Conservation (phyloP, 305 asterid species). For the Rubia occidens region DNA sequence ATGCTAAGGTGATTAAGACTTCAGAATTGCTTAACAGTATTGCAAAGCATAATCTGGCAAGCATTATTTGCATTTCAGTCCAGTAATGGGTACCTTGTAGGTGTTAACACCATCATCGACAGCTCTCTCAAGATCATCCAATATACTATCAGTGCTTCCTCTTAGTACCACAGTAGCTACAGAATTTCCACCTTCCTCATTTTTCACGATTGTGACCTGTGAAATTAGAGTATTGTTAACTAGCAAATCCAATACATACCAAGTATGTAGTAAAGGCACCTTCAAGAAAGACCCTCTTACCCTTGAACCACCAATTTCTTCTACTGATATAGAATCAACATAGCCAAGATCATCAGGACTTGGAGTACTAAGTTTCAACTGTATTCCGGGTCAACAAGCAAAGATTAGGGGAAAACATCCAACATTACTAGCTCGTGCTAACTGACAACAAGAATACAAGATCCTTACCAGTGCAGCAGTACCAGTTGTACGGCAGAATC, state of each 20-base stretch:
- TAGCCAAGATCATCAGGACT: constrained; percentile 3
- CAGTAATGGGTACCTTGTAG: constrained; percentile 61
- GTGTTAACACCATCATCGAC: constrained; percentile 94
- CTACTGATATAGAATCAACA: no score
- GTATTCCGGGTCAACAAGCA: constrained; percentile 25
- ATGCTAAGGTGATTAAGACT: background rate
- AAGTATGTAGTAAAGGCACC: constrained; percentile 5
- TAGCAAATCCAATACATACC: background rate
- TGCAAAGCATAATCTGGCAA: background rate
- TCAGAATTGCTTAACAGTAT: background rate
- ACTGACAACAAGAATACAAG: constrained; percentile 8
- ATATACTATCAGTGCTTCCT: constrained; percentile 95
- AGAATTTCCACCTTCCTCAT: constrained; percentile 93
- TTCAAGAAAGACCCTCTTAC: constrained; percentile 19
- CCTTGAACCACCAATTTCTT: no score
- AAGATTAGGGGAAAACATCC: constrained; percentile 21
- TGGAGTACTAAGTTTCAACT: constrained; percentile 19
- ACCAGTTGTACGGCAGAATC: no score
- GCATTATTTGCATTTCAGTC: background rate
- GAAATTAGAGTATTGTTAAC: background rate
- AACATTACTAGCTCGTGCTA: constrained; percentile 4
- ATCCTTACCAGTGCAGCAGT: constrained; percentile 35
- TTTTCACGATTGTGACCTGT: constrained; percentile 86
- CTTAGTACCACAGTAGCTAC: constrained; percentile 81
- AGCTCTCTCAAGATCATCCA: constrained; percentile 98